Evolutionary conservation across 2,329 filamentous ascomycete genomes (phyloP), one percentile per base, ranked within the genome.

Genomic region (Colletotrichum acutatum): DNA sequence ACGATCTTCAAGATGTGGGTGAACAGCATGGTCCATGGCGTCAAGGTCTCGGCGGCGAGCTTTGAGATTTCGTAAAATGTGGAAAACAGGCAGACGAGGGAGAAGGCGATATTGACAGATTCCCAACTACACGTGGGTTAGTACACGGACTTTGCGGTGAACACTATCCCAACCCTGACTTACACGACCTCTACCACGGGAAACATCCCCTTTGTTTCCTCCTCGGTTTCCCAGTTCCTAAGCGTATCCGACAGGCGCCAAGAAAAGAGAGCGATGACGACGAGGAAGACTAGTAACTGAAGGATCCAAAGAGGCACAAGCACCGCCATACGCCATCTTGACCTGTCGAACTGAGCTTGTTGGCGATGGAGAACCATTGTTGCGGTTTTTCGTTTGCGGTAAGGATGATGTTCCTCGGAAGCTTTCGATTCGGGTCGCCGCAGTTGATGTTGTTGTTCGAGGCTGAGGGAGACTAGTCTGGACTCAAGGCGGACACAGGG

Each of bases 1-100:
- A 84, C 82, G 56, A 87, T 74, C 75, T 89, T 90, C 76, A 90
- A 75, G 69, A 86, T 78, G 72, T 89, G 86, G 22, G 84, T 85
- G 74, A 87, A 85, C 4, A 90, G 79, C 82, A 90, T 84, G 5
- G 85, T 85, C 79, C 88, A 86, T 2, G 89, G 88, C 12, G 89
- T 90, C 66, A 90, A 78, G 1, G 85, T 83, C 78, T 90, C 87
- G 34, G 84, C 81, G 60, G 84, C 82, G 70, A 83, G 85, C 75
- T 82, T 85, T 56, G 82, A 84, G 37, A 89, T 82, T 74, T 89
- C 86, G 71, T 86, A 76, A 54, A 86, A 78, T 16, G 83, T 88
- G 77, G 87, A 83, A 37, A 86, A 42, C 6, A 88, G 83, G 0
- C 85, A 83, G 49, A 88, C 72, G 30, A 86, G 78, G 19, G 87